phyloP scores from a whole-genome alignment of 441 rosid species.

The Theobroma grandiflorum region DNA sequence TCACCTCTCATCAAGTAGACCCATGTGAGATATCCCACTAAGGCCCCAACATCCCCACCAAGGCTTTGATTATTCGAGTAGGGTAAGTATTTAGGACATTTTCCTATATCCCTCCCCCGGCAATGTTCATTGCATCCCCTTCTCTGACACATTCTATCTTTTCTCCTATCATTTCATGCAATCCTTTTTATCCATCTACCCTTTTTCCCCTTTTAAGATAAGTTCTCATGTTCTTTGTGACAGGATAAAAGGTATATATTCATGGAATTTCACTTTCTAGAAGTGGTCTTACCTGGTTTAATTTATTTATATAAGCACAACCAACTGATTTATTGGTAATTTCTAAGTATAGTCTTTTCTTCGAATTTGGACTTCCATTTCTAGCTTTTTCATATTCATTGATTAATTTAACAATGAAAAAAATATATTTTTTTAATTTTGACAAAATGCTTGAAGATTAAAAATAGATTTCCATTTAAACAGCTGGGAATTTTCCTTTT shows the following conservation, averaged over 20 bases:
- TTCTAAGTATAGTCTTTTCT: not conserved
- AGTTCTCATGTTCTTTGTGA: conserved; percentile 65
- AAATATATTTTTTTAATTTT: no score
- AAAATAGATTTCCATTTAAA: no score
- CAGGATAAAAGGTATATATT: conserved; percentile 38
- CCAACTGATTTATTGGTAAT: not conserved
- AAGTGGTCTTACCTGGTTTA: conserved; percentile 3
- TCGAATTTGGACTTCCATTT: not conserved
- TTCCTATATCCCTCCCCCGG: conserved; percentile 36
- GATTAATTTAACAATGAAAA: no score
- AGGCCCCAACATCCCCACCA: conserved; percentile 64
- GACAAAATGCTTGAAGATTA: no score
- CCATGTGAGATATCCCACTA: conserved; percentile 64
- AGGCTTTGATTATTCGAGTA: conserved; percentile 24
- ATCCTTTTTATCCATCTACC: conserved; percentile 28
- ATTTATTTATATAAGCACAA: not conserved
- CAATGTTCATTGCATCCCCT: conserved; percentile 64
- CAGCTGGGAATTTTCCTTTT: no score
- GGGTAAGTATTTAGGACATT: conserved; percentile 36
- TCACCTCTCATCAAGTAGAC: conserved; percentile 37
- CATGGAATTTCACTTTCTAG: conserved; percentile 7
- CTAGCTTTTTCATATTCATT: not conserved
- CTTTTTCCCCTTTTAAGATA: conserved; percentile 45
- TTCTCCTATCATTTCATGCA: conserved; percentile 35
- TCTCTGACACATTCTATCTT: conserved; percentile 66